A percentile compares a stretch with the other conserved stretches of the same genome.
Conservation (phyloP, 257 asterid genomes). For the Galeopsis tetrahit region DNA sequence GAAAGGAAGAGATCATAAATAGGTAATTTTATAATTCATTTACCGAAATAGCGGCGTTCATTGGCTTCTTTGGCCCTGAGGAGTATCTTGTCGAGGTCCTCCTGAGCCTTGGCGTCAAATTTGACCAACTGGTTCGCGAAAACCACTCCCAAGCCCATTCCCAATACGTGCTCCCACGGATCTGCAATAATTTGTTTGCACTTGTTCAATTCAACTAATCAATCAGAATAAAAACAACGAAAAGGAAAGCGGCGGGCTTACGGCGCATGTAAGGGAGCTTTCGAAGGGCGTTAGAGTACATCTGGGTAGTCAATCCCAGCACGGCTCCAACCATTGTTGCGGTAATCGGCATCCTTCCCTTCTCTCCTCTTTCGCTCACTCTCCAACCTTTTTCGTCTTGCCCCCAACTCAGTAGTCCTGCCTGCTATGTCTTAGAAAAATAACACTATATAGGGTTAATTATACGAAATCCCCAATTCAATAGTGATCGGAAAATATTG, state of each 20-base stretch:
- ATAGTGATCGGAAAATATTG: too few species aligned
- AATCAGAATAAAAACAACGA: neutral
- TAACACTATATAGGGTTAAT: too few species aligned
- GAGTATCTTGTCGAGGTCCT: constrained; percentile 86
- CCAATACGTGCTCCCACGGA: constrained; percentile 99
- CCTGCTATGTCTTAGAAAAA: neutral
- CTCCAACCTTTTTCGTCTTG: neutral
- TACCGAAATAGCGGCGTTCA: constrained; percentile 95
- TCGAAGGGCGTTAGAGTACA: constrained; percentile 98
- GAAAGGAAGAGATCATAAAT: neutral
- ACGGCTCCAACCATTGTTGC: constrained; percentile 89
- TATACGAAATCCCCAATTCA: too few species aligned
- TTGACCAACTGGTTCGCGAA: constrained; percentile 85
- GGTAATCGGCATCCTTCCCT: constrained; percentile 64
- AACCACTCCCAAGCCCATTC: constrained; percentile 91
- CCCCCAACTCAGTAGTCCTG: neutral
- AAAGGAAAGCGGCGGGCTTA: constrained; percentile 30
- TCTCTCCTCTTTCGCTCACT: neutral
- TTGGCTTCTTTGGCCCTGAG: constrained; percentile 84
- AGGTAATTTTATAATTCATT: neutral
- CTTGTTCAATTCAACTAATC: constrained; percentile 1
- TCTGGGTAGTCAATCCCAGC: constrained; percentile 86
- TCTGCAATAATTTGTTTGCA: constrained; percentile 46
- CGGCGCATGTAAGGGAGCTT: constrained; percentile 99
- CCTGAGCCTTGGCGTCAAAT: constrained; percentile 77